Percentiles rank a stretch among this genome's conserved stretches.
Evolutionary conservation across 768 basidiomycete species (phyloP).

Genomic region (Dioszegia aurantiaca): DNA sequence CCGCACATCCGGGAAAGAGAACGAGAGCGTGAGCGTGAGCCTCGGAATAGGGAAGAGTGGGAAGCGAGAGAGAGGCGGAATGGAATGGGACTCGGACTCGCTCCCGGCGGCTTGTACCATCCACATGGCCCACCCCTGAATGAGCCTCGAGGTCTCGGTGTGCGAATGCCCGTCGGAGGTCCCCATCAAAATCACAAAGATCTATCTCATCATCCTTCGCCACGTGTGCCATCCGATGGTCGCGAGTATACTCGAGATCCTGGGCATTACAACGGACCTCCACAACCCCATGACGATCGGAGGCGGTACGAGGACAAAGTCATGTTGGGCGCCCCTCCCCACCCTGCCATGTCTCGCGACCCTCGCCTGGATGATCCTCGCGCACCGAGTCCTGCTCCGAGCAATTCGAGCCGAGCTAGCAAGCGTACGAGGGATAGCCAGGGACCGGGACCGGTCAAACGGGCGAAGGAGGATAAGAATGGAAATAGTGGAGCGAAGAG

Average conservation of each 20-base stretch:
- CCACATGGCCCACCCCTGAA: background rate
- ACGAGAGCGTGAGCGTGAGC: constrained; percentile 20
- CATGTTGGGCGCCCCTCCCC: constrained; percentile 26
- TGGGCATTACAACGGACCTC: background rate
- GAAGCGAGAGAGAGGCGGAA: constrained; percentile 45
- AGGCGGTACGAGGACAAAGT: constrained; percentile 25
- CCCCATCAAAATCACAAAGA: background rate
- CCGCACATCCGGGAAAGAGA: constrained; percentile 18
- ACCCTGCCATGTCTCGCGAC: constrained; percentile 31
- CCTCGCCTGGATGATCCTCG: constrained; percentile 28
- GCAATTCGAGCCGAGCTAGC: constrained; percentile 29
- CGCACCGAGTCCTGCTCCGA: constrained; percentile 34
- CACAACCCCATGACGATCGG: background rate
- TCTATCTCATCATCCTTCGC: constrained; percentile 55
- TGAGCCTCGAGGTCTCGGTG: background rate
- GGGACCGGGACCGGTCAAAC: constrained; percentile 11
- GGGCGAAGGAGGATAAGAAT: constrained; percentile 34
- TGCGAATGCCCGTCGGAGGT: background rate
- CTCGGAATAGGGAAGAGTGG: constrained; percentile 49
- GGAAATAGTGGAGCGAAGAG: constrained; percentile 22
- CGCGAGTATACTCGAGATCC: background rate
- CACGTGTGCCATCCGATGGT: constrained; percentile 14
- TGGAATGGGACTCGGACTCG: background rate
- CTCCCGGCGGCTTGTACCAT: background rate
- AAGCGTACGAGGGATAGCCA: constrained; percentile 14